Percentiles rank a stretch among this genome's conserved stretches.
phyloP scores from a whole-genome alignment of 306 rosid species.

The Cicer arietinum region DNA sequence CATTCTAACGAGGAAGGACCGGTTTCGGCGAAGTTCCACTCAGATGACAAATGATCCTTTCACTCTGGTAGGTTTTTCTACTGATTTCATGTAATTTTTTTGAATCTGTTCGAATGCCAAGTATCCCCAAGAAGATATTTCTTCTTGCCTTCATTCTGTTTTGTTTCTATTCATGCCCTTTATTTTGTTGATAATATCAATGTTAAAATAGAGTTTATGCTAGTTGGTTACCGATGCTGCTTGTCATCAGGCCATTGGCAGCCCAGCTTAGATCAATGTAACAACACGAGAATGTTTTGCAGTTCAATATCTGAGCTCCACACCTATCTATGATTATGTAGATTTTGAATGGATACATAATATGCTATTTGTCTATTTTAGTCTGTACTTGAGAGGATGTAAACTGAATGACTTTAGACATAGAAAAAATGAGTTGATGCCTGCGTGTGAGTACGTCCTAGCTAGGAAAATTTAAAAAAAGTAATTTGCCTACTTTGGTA shows the following conservation, averaged over 20 bases:
- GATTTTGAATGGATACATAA: background rate
- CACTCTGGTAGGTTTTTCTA: constrained; percentile 74
- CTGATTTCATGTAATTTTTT: constrained; percentile 33
- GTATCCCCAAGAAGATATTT: constrained; percentile 20
- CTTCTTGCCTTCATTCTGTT: constrained; percentile 30
- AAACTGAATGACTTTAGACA: constrained; percentile 31
- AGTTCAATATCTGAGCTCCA: constrained; percentile 9
- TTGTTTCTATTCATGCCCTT: constrained; percentile 20
- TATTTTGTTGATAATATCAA: constrained; percentile 31
- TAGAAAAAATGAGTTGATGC: constrained; percentile 1
- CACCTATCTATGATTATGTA: constrained; percentile 3
- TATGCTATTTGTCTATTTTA: constrained; percentile 25
- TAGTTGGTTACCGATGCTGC: constrained; percentile 25
- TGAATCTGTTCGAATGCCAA: constrained; percentile 4
- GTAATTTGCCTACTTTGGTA: constrained; percentile 1
- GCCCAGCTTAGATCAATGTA: constrained; percentile 9
- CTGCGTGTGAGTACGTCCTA: constrained; percentile 3
- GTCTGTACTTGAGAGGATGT: constrained; percentile 28
- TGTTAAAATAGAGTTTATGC: constrained; percentile 6
- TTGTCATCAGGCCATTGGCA: constrained; percentile 7
- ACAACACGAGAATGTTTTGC: background rate
- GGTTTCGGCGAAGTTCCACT: constrained; percentile 93
- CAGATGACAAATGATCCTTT: constrained; percentile 94
- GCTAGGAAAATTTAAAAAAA: background rate
- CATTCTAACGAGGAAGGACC: constrained; percentile 85